These are phyloP conservation scores for Yarrowia sp. DNA, from an alignment of 805 yeast genomes.

Conservation along the genomic window DNA sequence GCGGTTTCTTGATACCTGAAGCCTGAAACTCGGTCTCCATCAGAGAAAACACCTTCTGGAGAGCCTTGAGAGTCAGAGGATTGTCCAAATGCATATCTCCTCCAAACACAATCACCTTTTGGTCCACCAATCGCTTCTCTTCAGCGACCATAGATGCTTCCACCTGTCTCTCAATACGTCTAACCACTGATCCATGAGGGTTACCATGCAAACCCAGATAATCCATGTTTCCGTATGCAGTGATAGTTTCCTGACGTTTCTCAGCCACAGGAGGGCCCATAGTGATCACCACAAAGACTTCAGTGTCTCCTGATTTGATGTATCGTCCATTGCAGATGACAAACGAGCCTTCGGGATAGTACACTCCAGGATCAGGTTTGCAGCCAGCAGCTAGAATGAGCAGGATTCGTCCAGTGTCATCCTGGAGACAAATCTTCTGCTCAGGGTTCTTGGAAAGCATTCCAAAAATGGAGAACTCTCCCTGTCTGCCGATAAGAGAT, in stretches of 20 bases:
- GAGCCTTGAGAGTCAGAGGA: conserved; percentile 62
- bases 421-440: conserved; percentile 81
- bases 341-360: conserved; percentile 73
- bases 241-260: conserved; percentile 66
- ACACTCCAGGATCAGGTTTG: conserved; percentile 67
- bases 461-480: conserved; percentile 81
- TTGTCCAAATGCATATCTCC: conserved; percentile 74
- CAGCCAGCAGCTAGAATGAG: conserved; percentile 64
- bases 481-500: conserved; percentile 85
- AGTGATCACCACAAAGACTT: conserved; percentile 73
- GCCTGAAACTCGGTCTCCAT: conserved; percentile 59
- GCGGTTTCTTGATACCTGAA: conserved; percentile 55
- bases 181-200: conserved; percentile 46
- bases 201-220: conserved; percentile 58
- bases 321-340: conserved; percentile 86
- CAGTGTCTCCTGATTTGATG: conserved; percentile 50
- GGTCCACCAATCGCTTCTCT: conserved; percentile 64
- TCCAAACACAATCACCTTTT: conserved; percentile 74
- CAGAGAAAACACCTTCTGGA: conserved; percentile 65
- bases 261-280: conserved; percentile 92
- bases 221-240: conserved; percentile 80
- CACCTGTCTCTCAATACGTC: conserved; percentile 67
- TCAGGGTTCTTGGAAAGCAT: conserved; percentile 65
- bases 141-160: conserved; percentile 60
- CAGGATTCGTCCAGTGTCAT: conserved; percentile 75